Evolutionary conservation across 2,329 filamentous ascomycete genomes (phyloP), one percentile per base, ranked within the genome.

Genomic region (Monilinia vaccinii-corymbosi): DNA sequence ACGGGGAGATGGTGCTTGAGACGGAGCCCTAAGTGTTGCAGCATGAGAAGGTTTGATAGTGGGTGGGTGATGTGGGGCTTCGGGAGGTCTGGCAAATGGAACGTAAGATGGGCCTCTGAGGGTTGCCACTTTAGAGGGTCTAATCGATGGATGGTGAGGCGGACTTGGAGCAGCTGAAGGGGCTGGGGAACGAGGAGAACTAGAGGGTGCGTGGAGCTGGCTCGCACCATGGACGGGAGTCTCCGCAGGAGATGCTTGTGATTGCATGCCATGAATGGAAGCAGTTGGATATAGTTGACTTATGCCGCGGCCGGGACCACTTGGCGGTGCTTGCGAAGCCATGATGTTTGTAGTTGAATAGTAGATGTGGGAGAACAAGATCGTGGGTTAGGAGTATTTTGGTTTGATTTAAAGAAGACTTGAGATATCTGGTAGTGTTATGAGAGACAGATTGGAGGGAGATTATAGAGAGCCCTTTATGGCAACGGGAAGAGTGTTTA

Each of bases 271-370:
- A 1, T 5, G 0, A n/a, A 55, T 38, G 7, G 38, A 7, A 34
- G 51, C 18, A 1, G 38, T 44, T 18, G 51, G 38, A 32, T 44
- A 44, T 13, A 55, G 38, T 55, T 55, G 51, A 11, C 38, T 55
- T 18, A 55, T 31, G 21, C 38, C n/a, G 16, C 38, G 38, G 1
- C 51, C 38, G n/a, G 51, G 51, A 13, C 25, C 28, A 32, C 14
- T 18, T 18, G 51, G 51, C 8, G 38, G 50, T 53, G 28, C 13
- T 55, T 55, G 25, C 23, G 51, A 55, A 23, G 51, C 13, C 51
- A 55, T 55, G 4, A 23, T 44, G 9, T 2, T 16, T 23, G 6
- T 11, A 7, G 1, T 34, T 18, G 13, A 7, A 23, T 21, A 9
- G 1, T 2, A 23, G 13, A 2, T 7, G n/a, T 7, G n/a, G 16